Base-by-base conservation (phyloP, 331 rosid species). In the Rhamnella rubrinervis region DNA sequence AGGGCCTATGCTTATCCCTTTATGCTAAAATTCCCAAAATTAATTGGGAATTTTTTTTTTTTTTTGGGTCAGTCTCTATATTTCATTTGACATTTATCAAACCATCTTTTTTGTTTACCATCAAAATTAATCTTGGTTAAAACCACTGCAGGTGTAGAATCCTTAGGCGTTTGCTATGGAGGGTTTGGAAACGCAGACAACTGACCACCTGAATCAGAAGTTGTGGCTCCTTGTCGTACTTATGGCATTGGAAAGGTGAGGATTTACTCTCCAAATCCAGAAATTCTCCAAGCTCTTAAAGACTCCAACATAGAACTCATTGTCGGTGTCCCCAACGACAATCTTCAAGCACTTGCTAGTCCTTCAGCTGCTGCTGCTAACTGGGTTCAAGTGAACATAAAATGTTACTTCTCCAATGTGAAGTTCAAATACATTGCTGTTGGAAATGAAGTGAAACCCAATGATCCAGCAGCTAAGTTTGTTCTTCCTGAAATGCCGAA, bases 231-330 rank as follows among this genome's bases (percentile, higher is more conserved):
- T 16, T 77, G 50, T 71, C 67, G 74, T 69, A 16, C 7, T 73
- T 67, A 71, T 17, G 69, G 79, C 55, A 84, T 84, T 1, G 66
- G 72, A 5, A 78, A 66, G 67, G 85, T 89, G 67, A 74, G 92
- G 6, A 25, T 89, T 16, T 89, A 83, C 52, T 12, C 76, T 19
- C 87, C 87, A 21, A 59, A 85, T 8, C 73, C 47, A 55, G 75
- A 46, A 67, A 47, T 67, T 28, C 77, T 85, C 0, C 68, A 83
- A 53, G 92, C 96, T 18, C 87, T 89, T 0, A 75, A 8, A 73
- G 88, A 83, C 59, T 86, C 88, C 55, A 83, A 81, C 84, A 86
- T 89, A 53, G 87, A 89, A 25, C 72, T 89, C 61, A 77, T 68
- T 31, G 67, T 89, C 6, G 85, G 80, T 50, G 76, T 89, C 67